phyloP scores from a whole-genome alignment of 768 basidiomycete genomes.

The Rubroboletus satanas region DNA sequence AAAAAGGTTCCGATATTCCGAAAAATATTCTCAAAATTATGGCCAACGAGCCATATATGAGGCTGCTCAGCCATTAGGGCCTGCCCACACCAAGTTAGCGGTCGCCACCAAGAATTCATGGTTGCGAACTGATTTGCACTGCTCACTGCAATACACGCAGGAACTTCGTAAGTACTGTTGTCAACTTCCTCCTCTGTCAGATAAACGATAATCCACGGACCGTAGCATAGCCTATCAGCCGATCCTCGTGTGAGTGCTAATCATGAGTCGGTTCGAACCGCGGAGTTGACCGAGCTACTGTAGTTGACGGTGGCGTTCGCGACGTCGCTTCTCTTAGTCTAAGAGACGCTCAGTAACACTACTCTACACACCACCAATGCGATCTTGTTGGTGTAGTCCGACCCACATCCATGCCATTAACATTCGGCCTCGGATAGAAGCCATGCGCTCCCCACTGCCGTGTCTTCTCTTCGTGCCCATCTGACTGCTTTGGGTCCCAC shows the following conservation, averaged over 20 bases:
- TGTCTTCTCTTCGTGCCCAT: neutral
- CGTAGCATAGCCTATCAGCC: neutral
- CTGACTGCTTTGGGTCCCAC: neutral
- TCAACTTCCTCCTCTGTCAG: neutral
- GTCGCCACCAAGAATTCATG: neutral
- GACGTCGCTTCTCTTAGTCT: neutral
- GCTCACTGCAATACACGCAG: neutral
- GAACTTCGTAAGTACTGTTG: neutral
- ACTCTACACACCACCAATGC: neutral
- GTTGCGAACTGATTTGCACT: neutral
- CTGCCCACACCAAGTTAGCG: neutral
- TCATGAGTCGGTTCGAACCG: neutral
- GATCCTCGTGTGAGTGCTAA: neutral
- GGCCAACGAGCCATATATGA: neutral
- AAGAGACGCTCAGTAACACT: neutral
- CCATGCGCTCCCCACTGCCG: neutral
- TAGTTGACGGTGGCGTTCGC: neutral
- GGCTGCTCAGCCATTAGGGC: neutral
- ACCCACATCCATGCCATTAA: neutral
- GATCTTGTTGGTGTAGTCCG: neutral
- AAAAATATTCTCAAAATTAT: neutral
- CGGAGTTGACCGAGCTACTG: neutral
- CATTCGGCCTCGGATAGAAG: neutral
- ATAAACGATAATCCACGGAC: neutral
- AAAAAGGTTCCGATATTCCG: too few relatives aligned